phyloP scores from a whole-genome alignment of 208 protist genomes.

The Leishmania major region DNA sequence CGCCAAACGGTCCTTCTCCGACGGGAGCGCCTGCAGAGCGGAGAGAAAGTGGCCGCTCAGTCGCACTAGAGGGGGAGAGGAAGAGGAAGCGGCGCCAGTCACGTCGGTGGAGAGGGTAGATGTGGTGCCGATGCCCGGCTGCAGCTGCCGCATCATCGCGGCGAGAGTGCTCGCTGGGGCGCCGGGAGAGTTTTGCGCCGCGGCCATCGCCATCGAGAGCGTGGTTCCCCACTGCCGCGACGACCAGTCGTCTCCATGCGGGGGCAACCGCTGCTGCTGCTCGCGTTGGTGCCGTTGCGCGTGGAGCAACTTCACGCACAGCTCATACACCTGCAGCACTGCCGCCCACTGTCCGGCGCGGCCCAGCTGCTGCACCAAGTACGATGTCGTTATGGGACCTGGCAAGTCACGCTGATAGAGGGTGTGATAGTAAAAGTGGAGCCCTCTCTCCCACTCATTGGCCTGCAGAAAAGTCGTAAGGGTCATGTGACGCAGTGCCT shows the following conservation, averaged over 20 bases:
- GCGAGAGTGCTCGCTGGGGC: conserved; percentile 18
- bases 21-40: conserved; percentile 41
- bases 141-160: conserved; percentile 31
- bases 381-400: conserved; percentile 44
- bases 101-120: not conserved
- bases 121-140: not conserved
- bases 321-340: conserved; percentile 45
- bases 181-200: conserved; percentile 23
- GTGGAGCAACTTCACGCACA: conserved; percentile 44
- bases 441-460: conserved; percentile 41
- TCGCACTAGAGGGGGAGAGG: conserved; percentile 30
- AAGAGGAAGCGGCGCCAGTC: not conserved
- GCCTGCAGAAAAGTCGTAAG: conserved; percentile 41
- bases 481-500: conserved; percentile 43
- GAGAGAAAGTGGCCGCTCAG: conserved; percentile 65
- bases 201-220: conserved; percentile 56
- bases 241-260: not conserved
- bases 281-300: conserved; percentile 2
- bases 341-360: conserved; percentile 30
- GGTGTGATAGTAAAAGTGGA: conserved; percentile 53
- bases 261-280: not conserved
- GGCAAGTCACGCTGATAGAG: conserved; percentile 60
- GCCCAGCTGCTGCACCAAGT: conserved; percentile 47
- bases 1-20: conserved; percentile 26
- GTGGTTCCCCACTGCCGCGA: conserved; percentile 51